These are phyloP conservation scores for Acanthamoeba royreba DNA, from an alignment of 208 protist species.

Conservation along the genomic window DNA sequence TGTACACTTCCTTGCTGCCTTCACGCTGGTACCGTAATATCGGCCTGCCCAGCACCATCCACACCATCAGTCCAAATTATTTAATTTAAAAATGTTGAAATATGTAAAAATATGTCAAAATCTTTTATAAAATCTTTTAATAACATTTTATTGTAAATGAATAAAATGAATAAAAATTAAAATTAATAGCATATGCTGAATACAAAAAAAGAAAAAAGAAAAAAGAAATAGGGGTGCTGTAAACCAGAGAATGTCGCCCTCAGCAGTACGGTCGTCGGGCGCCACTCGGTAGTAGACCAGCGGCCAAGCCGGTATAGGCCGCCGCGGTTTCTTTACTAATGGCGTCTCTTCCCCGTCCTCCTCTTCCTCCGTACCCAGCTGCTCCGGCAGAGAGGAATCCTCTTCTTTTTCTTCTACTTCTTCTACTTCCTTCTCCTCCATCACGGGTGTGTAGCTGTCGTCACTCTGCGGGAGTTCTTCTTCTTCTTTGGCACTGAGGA, in stretches of 20 bases:
- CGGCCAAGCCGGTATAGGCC: neutral
- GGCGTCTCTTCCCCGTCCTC: too few relatives aligned
- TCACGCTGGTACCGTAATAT: neutral
- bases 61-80: neutral
- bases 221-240: neutral
- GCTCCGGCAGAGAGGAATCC: too few relatives aligned
- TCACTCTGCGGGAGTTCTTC: too few relatives aligned
- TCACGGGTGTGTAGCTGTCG: too few relatives aligned
- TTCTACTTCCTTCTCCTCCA: too few relatives aligned
- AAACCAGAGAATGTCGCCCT: neutral
- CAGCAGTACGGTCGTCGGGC: neutral
- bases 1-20: neutral
- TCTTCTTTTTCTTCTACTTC: too few relatives aligned
- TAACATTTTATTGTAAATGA: neutral
- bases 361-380: too few relatives aligned
- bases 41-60: neutral
- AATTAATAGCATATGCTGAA: neutral
- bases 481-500: too few relatives aligned
- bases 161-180: neutral
- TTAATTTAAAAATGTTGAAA: too few relatives aligned
- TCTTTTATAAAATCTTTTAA: too few relatives aligned
- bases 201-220: neutral
- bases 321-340: too few relatives aligned
- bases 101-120: too few relatives aligned
- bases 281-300: neutral